phyloP scores from a whole-genome alignment of 2,329 filamentous ascomycete genomes.

The Monilinia fructicola region DNA sequence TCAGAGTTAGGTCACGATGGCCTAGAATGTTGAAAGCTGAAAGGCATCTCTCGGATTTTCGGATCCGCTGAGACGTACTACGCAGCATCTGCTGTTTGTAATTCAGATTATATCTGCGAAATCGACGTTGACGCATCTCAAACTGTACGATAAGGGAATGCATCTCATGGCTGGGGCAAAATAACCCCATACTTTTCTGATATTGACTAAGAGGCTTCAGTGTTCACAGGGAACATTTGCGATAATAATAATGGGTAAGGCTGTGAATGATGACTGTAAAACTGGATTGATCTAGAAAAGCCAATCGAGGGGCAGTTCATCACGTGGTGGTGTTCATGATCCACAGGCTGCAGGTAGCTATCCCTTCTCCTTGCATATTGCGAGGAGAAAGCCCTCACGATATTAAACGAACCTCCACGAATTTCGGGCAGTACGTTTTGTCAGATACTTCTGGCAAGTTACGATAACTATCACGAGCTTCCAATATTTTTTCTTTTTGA shows the following conservation, averaged over 20 bases:
- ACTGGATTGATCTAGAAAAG: not conserved
- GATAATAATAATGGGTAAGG: not conserved
- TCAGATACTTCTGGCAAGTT: constrained; percentile 11
- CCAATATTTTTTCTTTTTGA: not conserved
- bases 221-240: not conserved
- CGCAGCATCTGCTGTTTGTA: not conserved
- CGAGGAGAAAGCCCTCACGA: not conserved
- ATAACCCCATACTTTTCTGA: not conserved
- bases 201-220: not conserved
- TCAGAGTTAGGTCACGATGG: not conserved
- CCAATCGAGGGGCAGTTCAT: not conserved
- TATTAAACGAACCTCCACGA: constrained; percentile 1
- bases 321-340: constrained; percentile 10
- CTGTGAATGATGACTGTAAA: constrained; percentile 3
- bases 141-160: not conserved
- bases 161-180: not conserved
- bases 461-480: constrained; percentile 2
- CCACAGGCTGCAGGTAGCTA: constrained; percentile 3
- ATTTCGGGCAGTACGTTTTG: not conserved
- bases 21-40: not conserved
- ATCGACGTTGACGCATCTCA: not conserved
- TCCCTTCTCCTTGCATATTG: not conserved
- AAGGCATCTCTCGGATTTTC: not conserved
- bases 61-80: not conserved
- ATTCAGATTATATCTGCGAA: not conserved